Evolutionary conservation across 1,284 basidiomycete genomes (phyloP).

Genomic region (Veloboletus limbatus): DNA sequence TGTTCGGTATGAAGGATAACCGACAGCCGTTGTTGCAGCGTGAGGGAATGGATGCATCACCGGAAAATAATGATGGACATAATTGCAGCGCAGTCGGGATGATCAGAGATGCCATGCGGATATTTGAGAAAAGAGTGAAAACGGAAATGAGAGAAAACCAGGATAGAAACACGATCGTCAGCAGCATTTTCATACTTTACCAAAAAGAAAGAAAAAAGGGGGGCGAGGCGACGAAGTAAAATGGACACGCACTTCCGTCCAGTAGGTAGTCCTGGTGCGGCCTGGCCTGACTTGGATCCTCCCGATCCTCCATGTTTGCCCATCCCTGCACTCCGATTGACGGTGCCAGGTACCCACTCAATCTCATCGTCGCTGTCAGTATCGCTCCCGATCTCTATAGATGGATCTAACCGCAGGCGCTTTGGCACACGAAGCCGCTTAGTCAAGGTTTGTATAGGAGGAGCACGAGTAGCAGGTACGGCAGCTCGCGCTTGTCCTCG

Average conservation of each 20-base stretch:
- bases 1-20: slow-evolving; percentile 11
- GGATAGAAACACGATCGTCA: slow-evolving; percentile 13
- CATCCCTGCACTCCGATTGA: not conserved
- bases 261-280: slow-evolving; percentile 15
- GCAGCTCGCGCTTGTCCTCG: slow-evolving; percentile 3
- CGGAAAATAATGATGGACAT: slow-evolving; percentile 5
- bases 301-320: slow-evolving; percentile 8
- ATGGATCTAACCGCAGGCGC: slow-evolving; percentile 13
- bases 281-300: slow-evolving; percentile 11
- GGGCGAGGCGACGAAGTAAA: slow-evolving; percentile 2
- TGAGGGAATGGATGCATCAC: not conserved
- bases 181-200: slow-evolving; percentile 5
- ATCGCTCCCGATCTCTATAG: slow-evolving; percentile 18
- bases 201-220: not conserved
- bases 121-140: not conserved
- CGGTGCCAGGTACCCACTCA: slow-evolving; percentile 20
- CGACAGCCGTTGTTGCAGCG: slow-evolving; percentile 4
- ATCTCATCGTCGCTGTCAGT: slow-evolving; percentile 33
- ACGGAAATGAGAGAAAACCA: not conserved
- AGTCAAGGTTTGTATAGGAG: slow-evolving; percentile 9
- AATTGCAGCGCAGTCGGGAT: not conserved
- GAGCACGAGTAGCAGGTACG: not conserved
- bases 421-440: slow-evolving; percentile 26
- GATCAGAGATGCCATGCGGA: not conserved
- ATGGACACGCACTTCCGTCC: slow-evolving; percentile 27